These are phyloP conservation scores for Silene vulgaris DNA, from an alignment of 179 eudicot species.

Conservation along the genomic window DNA sequence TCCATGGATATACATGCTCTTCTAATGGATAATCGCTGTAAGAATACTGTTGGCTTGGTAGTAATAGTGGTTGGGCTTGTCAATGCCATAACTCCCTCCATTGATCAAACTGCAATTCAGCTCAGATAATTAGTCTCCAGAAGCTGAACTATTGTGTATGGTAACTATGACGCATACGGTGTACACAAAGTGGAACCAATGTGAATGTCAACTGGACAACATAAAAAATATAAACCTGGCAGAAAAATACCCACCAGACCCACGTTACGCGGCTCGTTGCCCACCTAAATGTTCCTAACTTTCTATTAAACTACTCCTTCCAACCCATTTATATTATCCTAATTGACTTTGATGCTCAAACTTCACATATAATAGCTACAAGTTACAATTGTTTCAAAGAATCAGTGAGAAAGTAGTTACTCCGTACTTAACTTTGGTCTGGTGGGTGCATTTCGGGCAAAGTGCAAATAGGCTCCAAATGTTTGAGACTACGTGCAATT, in stretches of 20 bases:
- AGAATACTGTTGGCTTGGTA: constrained; percentile 22
- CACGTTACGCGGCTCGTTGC: neutral
- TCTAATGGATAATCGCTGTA: constrained; percentile 23
- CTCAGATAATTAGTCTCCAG: neutral
- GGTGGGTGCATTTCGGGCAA: too few species aligned
- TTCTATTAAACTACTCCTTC: too few species aligned
- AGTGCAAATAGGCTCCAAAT: too few species aligned
- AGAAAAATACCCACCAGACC: neutral
- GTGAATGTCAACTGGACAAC: neutral
- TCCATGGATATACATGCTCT: constrained; percentile 21
- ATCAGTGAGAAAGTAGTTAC: too few species aligned
- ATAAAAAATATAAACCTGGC: neutral
- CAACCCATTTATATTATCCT: too few species aligned
- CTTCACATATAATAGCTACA: too few species aligned
- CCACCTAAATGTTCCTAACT: neutral
- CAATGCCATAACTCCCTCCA: constrained; percentile 40
- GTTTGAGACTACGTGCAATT: too few species aligned
- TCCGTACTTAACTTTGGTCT: too few species aligned
- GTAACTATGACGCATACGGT: neutral
- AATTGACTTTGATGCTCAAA: too few species aligned
- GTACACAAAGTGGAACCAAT: neutral
- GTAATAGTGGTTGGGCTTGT: constrained; percentile 25
- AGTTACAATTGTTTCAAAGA: too few species aligned
- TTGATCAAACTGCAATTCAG: constrained; percentile 22
- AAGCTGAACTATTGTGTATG: neutral